These are phyloP conservation scores for Ehretia macrophylla DNA, from an alignment of 257 asterid species.

Conservation along the genomic window DNA sequence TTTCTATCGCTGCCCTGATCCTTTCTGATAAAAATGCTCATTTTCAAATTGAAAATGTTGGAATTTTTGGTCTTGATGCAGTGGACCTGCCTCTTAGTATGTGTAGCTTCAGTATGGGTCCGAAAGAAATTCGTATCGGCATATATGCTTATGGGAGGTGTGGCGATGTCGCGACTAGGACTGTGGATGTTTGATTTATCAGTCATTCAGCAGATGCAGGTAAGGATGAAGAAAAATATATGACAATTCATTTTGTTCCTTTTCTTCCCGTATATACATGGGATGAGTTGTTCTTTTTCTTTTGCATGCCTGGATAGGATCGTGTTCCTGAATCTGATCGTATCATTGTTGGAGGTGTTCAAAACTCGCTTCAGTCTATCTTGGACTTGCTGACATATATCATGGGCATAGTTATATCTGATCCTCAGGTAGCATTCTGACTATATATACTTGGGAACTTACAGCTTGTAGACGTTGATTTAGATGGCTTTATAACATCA, in stretches of 20 bases:
- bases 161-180: conserved; percentile 86
- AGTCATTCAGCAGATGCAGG: conserved; percentile 97
- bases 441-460: not conserved
- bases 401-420: conserved; percentile 68
- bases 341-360: conserved; percentile 87
- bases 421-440: conserved; percentile 59
- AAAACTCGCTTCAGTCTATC: conserved; percentile 73
- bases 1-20: not conserved
- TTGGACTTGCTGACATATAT: conserved; percentile 81
- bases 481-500: no score
- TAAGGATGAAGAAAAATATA: not conserved
- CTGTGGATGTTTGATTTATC: conserved; percentile 91
- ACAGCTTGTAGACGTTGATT: no score
- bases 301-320: conserved; percentile 44
- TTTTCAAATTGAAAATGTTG: not conserved
- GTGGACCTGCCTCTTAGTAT: conserved; percentile 76
- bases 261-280: not conserved
- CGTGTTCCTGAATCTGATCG: conserved; percentile 64
- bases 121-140: conserved; percentile 40
- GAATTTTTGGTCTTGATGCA: conserved; percentile 22
- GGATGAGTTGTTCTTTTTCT: no score
- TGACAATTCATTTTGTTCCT: not conserved
- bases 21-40: not conserved
- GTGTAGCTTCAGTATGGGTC: conserved; percentile 64
- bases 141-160: conserved; percentile 74